Conservation (phyloP, 768 basidiomycete genomes). For the Lactarius sanguifluus region DNA sequence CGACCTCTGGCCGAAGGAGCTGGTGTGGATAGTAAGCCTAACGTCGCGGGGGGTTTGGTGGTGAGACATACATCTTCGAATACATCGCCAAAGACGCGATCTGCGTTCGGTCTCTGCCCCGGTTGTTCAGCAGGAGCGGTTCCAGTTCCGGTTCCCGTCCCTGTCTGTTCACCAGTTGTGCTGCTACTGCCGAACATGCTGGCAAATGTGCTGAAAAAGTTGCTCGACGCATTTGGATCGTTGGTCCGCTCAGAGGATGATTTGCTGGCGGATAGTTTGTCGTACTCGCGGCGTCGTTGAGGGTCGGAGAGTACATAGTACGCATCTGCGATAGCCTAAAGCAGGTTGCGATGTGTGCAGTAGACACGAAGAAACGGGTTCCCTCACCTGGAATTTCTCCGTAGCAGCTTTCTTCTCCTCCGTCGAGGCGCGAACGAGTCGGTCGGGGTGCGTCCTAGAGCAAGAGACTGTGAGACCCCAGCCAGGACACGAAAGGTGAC, state of each 20-base stretch:
- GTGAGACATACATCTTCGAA: conserved; percentile 75
- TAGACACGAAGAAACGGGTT: not conserved
- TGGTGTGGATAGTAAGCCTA: conserved; percentile 31
- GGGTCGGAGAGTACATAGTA: conserved; percentile 91
- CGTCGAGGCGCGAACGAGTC: conserved; percentile 66
- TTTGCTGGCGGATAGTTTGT: conserved; percentile 59
- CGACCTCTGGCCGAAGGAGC: conserved; percentile 81
- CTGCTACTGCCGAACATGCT: conserved; percentile 55
- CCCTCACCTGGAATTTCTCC: conserved; percentile 75
- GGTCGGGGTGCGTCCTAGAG: conserved; percentile 83
- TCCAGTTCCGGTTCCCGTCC: conserved; percentile 28
- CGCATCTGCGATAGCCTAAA: conserved; percentile 84
- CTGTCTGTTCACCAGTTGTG: conserved; percentile 31
- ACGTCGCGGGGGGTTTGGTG: not conserved
- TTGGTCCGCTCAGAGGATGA: conserved; percentile 50
- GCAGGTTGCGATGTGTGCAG: not conserved
- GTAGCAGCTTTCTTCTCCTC: conserved; percentile 75
- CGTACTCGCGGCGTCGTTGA: conserved; percentile 69
- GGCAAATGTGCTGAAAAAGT: conserved; percentile 77
- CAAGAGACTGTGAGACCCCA: conserved; percentile 22
- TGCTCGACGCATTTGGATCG: conserved; percentile 65
- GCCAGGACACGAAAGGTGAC: conserved; percentile 21
- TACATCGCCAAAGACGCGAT: conserved; percentile 82
- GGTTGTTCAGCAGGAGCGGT: conserved; percentile 34
- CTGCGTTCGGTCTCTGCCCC: conserved; percentile 63